A percentile compares a stretch with the other conserved stretches of the same genome.
These are phyloP conservation scores for Penicillium coffeae DNA, from an alignment of 495 filamentous ascomycete species.

Conservation along the genomic window DNA sequence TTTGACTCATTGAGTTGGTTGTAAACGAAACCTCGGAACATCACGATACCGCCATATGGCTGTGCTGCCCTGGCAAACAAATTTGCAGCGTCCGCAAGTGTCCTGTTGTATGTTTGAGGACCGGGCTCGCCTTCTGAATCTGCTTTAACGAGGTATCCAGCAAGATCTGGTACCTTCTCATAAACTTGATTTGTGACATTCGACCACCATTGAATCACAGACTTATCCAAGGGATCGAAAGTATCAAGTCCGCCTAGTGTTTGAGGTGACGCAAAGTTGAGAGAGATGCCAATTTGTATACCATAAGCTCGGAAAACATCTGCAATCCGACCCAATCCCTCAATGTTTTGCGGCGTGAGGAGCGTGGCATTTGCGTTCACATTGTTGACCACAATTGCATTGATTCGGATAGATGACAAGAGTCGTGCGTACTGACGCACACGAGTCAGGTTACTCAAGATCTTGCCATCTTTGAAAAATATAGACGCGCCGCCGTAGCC, in stretches of 20 bases:
- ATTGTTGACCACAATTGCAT: conserved; percentile 67
- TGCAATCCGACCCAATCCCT: conserved; percentile 58
- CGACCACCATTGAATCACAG: conserved; percentile 60
- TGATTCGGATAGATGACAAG: conserved; percentile 63
- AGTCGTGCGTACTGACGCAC: conserved; percentile 62
- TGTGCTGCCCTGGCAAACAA: conserved; percentile 60
- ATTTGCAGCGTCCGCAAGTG: conserved; percentile 65
- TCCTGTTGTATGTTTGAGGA: conserved; percentile 65
- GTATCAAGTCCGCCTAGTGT: conserved; percentile 52
- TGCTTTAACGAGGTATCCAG: conserved; percentile 69
- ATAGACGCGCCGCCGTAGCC: conserved; percentile 68
- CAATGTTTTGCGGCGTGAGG: conserved; percentile 53
- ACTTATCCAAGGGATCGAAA: conserved; percentile 60
- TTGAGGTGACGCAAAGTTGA: conserved; percentile 65
- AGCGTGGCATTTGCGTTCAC: conserved; percentile 64
- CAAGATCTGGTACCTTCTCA: conserved; percentile 58
- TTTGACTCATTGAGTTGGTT: conserved; percentile 53
- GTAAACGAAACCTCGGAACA: conserved; percentile 75
- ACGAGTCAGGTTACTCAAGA: conserved; percentile 56
- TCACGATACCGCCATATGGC: conserved; percentile 61
- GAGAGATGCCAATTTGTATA: conserved; percentile 59
- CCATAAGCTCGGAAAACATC: conserved; percentile 65
- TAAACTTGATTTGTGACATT: conserved; percentile 57
- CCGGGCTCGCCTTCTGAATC: conserved; percentile 73
- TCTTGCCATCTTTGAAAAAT: conserved; percentile 56